Evolutionary conservation across 352 stramenopile genomes (phyloP).

Genomic region (Globisporangium irregulare): DNA sequence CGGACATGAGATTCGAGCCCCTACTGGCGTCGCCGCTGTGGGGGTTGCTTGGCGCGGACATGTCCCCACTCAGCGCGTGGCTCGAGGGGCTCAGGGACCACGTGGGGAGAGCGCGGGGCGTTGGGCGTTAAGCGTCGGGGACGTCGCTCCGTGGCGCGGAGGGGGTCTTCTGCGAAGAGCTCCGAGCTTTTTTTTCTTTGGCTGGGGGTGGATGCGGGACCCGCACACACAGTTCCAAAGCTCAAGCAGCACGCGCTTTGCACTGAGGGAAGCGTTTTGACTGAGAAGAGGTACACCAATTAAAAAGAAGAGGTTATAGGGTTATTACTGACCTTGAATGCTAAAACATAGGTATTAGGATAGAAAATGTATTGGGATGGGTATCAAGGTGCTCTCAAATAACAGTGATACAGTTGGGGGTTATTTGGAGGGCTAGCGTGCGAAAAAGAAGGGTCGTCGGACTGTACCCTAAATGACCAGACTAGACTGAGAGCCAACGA

Average conservation of each 20-base stretch:
- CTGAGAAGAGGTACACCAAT: not conserved
- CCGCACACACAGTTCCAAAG: not conserved
- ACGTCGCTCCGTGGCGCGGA: constrained; percentile 2
- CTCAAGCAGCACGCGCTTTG: not conserved
- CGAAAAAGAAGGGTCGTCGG: not conserved
- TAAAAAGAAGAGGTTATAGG: not conserved
- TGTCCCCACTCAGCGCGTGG: constrained; percentile 2
- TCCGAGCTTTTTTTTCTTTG: constrained; percentile 17
- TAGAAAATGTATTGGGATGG: not conserved
- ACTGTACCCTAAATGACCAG: not conserved
- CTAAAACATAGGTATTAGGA: not conserved
- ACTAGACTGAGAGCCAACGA: not conserved
- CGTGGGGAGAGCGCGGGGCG: not conserved
- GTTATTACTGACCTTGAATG: not conserved
- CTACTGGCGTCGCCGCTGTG: not conserved
- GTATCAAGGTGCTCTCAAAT: not conserved
- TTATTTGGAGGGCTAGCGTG: not conserved
- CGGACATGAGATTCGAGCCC: not conserved
- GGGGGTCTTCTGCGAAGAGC: constrained; percentile 8
- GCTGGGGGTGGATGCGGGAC: constrained; percentile 1
- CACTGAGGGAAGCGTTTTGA: not conserved
- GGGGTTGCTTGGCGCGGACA: not conserved
- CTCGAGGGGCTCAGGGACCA: not conserved
- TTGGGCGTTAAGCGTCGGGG: not conserved
- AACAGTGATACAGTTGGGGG: not conserved